phyloP scores from a whole-genome alignment of 2,329 filamentous ascomycete species.

The Botrytis medusae region DNA sequence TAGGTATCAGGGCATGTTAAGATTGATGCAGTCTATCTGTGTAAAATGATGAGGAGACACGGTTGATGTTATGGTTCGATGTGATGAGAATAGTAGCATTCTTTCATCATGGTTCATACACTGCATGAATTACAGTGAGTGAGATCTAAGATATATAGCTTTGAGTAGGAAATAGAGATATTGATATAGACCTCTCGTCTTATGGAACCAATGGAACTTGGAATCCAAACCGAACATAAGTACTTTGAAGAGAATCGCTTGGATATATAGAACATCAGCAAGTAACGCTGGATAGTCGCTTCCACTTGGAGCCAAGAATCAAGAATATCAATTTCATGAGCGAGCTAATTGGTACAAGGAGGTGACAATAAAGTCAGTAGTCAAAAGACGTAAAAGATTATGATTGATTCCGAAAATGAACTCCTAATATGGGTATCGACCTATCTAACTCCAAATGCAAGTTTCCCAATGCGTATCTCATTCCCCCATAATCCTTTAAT shows the following conservation, averaged over 20 bases:
- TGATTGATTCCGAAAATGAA: conserved; percentile 1
- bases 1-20: not conserved
- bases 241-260: not conserved
- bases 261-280: not conserved
- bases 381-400: not conserved
- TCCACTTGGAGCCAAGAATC: not conserved
- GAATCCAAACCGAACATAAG: not conserved
- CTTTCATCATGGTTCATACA: not conserved
- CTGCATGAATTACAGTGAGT: not conserved
- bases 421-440: conserved; percentile 17
- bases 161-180: not conserved
- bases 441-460: conserved; percentile 5
- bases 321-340: not conserved
- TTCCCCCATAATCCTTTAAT: conserved; percentile 9
- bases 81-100: not conserved
- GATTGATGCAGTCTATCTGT: not conserved
- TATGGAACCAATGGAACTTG: not conserved
- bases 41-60: not conserved
- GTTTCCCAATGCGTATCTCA: not conserved
- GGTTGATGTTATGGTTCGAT: not conserved
- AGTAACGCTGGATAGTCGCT: not conserved
- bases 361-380: not conserved
- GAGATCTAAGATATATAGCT: not conserved
- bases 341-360: not conserved
- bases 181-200: not conserved